These are phyloP conservation scores for Glycine tomentella DNA, from an alignment of 306 rosid genomes.

Conservation along the genomic window DNA sequence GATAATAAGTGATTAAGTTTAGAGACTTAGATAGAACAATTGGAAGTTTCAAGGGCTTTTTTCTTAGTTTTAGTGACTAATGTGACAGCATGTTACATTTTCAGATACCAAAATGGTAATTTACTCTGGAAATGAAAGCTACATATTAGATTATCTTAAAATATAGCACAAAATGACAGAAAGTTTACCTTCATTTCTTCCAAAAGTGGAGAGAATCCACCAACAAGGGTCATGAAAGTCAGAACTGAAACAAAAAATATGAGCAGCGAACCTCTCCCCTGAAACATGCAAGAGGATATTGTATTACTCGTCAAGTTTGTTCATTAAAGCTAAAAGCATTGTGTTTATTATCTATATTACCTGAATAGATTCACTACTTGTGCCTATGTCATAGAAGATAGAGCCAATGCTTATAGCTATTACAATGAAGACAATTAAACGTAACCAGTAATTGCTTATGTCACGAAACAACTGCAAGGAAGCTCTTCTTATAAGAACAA, in stretches of 20 bases:
- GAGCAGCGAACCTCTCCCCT: slow-evolving; percentile 74
- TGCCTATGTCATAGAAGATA: slow-evolving; percentile 57
- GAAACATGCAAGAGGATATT: slow-evolving; percentile 36
- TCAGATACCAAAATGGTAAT: background rate
- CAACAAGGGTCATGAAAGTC: slow-evolving; percentile 75
- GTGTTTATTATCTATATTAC: slow-evolving; percentile 39
- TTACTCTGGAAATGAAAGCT: background rate
- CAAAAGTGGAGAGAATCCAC: slow-evolving; percentile 81
- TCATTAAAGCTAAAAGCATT: background rate
- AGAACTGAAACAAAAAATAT: slow-evolving; percentile 61
- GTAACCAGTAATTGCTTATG: slow-evolving; percentile 77
- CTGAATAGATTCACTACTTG: slow-evolving; percentile 44
- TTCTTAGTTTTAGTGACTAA: too few relatives aligned
- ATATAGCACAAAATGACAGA: background rate
- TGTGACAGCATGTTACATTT: too few relatives aligned
- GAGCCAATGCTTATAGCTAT: slow-evolving; percentile 62
- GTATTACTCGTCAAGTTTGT: slow-evolving; percentile 32
- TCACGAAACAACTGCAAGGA: slow-evolving; percentile 70
- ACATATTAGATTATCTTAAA: background rate
- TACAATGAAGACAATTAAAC: slow-evolving; percentile 53
- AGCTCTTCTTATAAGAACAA: slow-evolving; percentile 70
- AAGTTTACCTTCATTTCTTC: slow-evolving; percentile 74
- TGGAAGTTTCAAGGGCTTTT: too few relatives aligned
- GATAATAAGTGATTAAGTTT: too few relatives aligned
- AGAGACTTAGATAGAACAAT: too few relatives aligned